Evolutionary conservation across 768 basidiomycete species (phyloP), one percentile per base, ranked within the genome.

Genomic region (Rubroboletus pulcherrimus): DNA sequence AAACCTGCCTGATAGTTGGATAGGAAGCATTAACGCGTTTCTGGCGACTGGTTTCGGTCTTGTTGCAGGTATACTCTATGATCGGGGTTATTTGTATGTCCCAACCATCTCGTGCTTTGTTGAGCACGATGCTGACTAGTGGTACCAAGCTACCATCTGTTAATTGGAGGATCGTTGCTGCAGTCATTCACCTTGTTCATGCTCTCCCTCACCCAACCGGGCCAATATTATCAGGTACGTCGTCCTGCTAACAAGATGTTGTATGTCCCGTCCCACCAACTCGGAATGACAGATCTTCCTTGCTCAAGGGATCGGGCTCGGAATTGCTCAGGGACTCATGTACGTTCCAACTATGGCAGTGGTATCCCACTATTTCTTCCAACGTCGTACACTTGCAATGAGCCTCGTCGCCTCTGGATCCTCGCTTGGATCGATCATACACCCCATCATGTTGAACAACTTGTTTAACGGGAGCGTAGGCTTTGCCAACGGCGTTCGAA

Each of bases 401-500:
- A 76, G 78, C 9, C 46, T 80, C 44, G 73, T 72, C 10, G 68
- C 72, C 8, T 60, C 72, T 5, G 81, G 79, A 4, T 65, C 77
- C 56, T 68, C 71, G 54, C 43, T 68, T 11, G 69, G 70, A 29
- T 14, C 66, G 2, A 44, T 63, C 34, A 58, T 61, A 29, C 72
- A 58, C 52, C 71, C 47, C 51, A 66, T 53, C 40, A 73, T 58
- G 73, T 73, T 71, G 63, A 73, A 73, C 57, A 63, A 61, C 33
- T 41, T 63, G 30, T 61, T 50, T 41, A 59, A 59, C 44, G 41
- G 57, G 9, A 42, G 48, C 5, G 31, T 62, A n/a, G 62, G 55
- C 73, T 84, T 81, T 35, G 68, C 74, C n/a, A 72, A 74, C 31
- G 79, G 79, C 30, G 79, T 79, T n/a, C 76, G 76, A 17, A 75